Evolutionary conservation across 768 basidiomycete genomes (phyloP).

Genomic region (Phylloporus scabripes): DNA sequence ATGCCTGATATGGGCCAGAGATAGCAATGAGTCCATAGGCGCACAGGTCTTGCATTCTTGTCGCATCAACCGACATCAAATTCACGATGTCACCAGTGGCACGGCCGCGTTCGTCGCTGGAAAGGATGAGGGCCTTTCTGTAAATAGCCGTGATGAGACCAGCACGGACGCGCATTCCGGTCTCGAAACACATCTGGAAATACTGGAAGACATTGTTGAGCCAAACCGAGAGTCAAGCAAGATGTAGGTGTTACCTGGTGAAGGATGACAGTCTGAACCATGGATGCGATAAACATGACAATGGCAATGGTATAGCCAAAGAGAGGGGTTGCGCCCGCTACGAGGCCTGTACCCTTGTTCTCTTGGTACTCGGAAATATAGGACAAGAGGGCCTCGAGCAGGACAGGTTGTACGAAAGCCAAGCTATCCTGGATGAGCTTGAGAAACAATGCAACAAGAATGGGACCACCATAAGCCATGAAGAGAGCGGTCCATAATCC

Average conservation of each 20-base stretch:
- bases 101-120: conserved; percentile 76
- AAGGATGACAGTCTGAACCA: conserved; percentile 69
- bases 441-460: conserved; percentile 51
- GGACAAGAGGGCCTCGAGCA: conserved; percentile 70
- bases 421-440: conserved; percentile 77
- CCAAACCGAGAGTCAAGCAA: background rate
- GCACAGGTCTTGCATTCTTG: conserved; percentile 73
- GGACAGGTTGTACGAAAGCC: conserved; percentile 82
- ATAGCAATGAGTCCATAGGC: conserved; percentile 80
- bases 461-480: conserved; percentile 75
- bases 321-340: conserved; percentile 32
- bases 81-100: conserved; percentile 93
- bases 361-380: conserved; percentile 79
- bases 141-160: conserved; percentile 86
- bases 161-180: conserved; percentile 90
- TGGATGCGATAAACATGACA: conserved; percentile 76
- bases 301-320: conserved; percentile 74
- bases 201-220: conserved; percentile 42
- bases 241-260: conserved; percentile 56
- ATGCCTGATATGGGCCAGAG: conserved; percentile 80
- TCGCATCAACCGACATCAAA: conserved; percentile 84
- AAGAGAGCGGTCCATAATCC: conserved; percentile 70
- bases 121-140: conserved; percentile 77
- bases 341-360: conserved; percentile 30
- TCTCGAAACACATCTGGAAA: conserved; percentile 77